These are phyloP conservation scores for Heliamphora pulchella DNA, from an alignment of 179 eudicot genomes.

Conservation along the genomic window DNA sequence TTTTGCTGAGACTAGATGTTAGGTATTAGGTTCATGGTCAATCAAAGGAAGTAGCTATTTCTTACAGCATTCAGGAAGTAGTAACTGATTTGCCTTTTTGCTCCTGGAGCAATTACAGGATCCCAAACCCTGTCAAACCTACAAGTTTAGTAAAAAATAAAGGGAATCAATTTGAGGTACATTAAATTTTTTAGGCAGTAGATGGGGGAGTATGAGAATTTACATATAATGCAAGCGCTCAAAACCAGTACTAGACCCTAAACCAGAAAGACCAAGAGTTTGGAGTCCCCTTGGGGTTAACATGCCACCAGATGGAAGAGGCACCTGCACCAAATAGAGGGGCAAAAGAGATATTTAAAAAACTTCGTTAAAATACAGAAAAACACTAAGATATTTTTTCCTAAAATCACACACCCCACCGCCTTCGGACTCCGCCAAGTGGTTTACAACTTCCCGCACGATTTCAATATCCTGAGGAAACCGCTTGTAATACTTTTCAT, in stretches of 20 bases:
- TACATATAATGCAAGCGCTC: constrained; percentile 90
- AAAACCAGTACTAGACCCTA: constrained; percentile 84
- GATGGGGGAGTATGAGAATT: constrained; percentile 17
- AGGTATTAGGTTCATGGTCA: constrained; percentile 9
- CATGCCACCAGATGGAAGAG: constrained; percentile 90
- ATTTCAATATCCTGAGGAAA: constrained; percentile 81
- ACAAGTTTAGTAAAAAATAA: constrained; percentile 8
- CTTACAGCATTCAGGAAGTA: constrained; percentile 81
- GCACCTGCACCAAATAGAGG: constrained; percentile 37
- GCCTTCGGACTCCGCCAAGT: constrained; percentile 61
- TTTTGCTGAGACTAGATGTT: background rate
- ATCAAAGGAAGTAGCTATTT: background rate
- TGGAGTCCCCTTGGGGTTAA: constrained; percentile 87
- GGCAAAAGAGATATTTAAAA: background rate
- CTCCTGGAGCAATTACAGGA: constrained; percentile 67
- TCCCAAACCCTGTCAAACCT: constrained; percentile 98
- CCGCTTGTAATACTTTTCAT: constrained; percentile 75
- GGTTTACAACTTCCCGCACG: constrained; percentile 56
- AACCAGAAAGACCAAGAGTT: constrained; percentile 76
- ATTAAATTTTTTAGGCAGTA: background rate
- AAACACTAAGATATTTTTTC: background rate
- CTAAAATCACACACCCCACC: constrained; percentile 62
- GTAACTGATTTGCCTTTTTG: constrained; percentile 69
- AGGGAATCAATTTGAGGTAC: background rate
- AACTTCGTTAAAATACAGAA: background rate